phyloP scores from a whole-genome alignment of 345 rosid genomes.

The Citropsis articulata region DNA sequence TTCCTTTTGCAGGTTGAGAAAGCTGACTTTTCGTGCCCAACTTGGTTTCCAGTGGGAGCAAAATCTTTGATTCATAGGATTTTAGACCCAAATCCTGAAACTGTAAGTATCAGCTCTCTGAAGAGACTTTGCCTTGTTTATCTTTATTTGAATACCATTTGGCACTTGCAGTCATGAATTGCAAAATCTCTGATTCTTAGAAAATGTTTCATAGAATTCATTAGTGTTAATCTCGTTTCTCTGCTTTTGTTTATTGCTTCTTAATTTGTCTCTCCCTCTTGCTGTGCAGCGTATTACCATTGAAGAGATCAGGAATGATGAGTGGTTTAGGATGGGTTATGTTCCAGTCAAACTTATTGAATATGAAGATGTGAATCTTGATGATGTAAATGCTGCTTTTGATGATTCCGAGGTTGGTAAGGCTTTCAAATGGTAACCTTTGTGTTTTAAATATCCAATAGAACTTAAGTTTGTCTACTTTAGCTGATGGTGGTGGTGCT shows the following conservation, averaged over 20 bases:
- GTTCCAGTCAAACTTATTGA: conserved; percentile 68
- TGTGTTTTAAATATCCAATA: not conserved
- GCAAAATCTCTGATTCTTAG: no score
- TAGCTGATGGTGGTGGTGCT: not conserved
- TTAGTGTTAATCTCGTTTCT: conserved; percentile 1
- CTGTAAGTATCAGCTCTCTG: conserved; percentile 45
- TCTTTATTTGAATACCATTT: conserved; percentile 6
- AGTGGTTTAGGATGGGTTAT: conserved; percentile 75
- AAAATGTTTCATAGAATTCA: conserved; percentile 4
- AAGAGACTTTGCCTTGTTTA: not conserved
- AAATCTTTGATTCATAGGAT: conserved; percentile 75
- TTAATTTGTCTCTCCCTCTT: not conserved
- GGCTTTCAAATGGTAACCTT: conserved; percentile 11
- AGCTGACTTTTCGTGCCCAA: conserved; percentile 85
- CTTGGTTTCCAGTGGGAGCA: conserved; percentile 88
- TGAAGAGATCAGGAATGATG: conserved; percentile 72
- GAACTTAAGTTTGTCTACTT: not conserved
- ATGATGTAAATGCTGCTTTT: conserved; percentile 89
- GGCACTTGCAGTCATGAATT: not conserved
- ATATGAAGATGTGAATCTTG: conserved; percentile 87
- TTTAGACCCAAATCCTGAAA: conserved; percentile 87
- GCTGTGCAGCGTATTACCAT: conserved; percentile 70
- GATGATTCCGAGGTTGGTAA: conserved; percentile 79
- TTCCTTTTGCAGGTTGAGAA: conserved; percentile 62
- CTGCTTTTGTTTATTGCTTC: conserved; percentile 11